phyloP scores from a whole-genome alignment of 345 rosid species.

The Turritis glabra region DNA sequence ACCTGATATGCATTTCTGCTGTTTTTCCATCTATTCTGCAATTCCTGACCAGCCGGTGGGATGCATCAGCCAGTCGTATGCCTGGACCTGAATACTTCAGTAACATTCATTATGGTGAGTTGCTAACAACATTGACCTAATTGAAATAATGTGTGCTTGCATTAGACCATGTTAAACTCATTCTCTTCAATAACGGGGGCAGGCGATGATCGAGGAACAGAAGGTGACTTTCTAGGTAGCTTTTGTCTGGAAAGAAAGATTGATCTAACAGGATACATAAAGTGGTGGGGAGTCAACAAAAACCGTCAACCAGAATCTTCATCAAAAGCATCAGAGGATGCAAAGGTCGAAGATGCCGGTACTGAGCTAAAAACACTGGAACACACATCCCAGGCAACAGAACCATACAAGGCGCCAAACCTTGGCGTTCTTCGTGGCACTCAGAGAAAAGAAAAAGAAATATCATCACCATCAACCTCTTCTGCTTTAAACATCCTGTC shows the following conservation, averaged over 20 bases:
- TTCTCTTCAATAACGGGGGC: constrained; percentile 37
- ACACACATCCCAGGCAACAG: constrained; percentile 62
- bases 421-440: constrained; percentile 54
- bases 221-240: constrained; percentile 69
- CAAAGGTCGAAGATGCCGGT: constrained; percentile 63
- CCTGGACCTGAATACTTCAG: constrained; percentile 83
- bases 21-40: constrained; percentile 19
- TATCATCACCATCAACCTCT: constrained; percentile 34
- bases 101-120: constrained; percentile 62
- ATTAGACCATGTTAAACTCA: constrained; percentile 12
- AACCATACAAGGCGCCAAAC: constrained; percentile 88
- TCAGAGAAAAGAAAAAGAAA: constrained; percentile 53
- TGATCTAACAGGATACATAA: constrained; percentile 78
- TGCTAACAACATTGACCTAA: background rate
- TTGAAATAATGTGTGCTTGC: background rate
- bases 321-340: constrained; percentile 64
- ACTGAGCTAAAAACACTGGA: constrained; percentile 80
- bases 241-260: constrained; percentile 81
- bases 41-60: constrained; percentile 69
- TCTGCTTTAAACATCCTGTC: constrained; percentile 88
- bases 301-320: constrained; percentile 67
- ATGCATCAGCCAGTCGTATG: constrained; percentile 71
- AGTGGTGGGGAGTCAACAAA: constrained; percentile 91
- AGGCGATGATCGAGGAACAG: constrained; percentile 75
- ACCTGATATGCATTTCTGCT: constrained; percentile 29